Evolutionary conservation across 805 yeast genomes (phyloP).

Genomic region (Myxozyma melibiosi): DNA sequence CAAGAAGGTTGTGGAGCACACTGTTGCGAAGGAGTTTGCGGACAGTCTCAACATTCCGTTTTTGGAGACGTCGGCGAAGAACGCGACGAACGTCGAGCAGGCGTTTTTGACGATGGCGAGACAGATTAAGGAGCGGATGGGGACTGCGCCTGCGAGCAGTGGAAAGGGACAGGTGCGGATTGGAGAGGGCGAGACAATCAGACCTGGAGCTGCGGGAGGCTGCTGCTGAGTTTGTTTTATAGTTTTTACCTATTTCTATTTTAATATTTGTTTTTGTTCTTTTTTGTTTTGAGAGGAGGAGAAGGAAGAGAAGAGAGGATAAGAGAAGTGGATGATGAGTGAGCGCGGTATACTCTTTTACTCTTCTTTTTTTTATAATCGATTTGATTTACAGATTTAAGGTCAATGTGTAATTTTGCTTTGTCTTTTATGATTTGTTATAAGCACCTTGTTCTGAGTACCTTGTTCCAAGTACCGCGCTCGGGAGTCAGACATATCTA

Average conservation of each 20-base stretch:
- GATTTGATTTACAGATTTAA: too few relatives aligned
- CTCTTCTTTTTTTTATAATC: too few relatives aligned
- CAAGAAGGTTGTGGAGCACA: constrained; percentile 92
- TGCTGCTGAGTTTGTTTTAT: constrained; percentile 44
- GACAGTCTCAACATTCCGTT: constrained; percentile 93
- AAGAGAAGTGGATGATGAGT: too few relatives aligned
- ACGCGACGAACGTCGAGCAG: constrained; percentile 95
- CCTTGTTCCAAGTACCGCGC: too few relatives aligned
- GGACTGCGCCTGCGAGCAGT: constrained; percentile 52
- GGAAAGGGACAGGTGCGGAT: constrained; percentile 48
- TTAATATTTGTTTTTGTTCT: not conserved
- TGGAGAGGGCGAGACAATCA: constrained; percentile 47
- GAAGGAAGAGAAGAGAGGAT: too few relatives aligned
- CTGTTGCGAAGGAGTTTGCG: constrained; percentile 96
- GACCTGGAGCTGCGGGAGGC: constrained; percentile 45
- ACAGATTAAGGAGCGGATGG: constrained; percentile 94
- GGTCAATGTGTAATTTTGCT: too few relatives aligned
- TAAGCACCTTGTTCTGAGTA: too few relatives aligned
- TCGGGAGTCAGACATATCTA: too few relatives aligned
- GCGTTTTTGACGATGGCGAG: constrained; percentile 98
- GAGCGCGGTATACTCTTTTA: too few relatives aligned
- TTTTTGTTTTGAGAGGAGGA: not conserved
- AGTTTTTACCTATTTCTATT: not conserved
- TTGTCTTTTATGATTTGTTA: too few relatives aligned
- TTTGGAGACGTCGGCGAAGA: constrained; percentile 93